Conservation (phyloP, 306 rosid genomes). For the Quillaja saponaria region DNA sequence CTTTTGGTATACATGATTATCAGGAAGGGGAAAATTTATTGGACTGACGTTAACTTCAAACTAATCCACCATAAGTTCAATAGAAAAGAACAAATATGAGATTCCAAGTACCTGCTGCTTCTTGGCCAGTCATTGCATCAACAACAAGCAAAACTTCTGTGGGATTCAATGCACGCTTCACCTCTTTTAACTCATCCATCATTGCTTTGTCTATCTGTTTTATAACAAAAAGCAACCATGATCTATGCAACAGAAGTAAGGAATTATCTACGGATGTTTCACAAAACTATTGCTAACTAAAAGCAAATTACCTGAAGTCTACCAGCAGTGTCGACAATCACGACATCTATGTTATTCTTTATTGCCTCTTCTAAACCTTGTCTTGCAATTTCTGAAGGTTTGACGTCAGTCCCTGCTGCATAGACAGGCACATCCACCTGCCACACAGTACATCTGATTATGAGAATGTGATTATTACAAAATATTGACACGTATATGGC, state of each 20-base stretch:
- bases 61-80: too few relatives aligned
- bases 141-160: conserved; percentile 94
- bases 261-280: conserved; percentile 10
- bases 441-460: conserved; percentile 49
- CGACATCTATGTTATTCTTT: conserved; percentile 83
- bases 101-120: conserved; percentile 87
- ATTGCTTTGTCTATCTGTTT: conserved; percentile 85
- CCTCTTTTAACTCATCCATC: conserved; percentile 99
- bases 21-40: too few relatives aligned
- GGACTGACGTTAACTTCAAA: too few relatives aligned
- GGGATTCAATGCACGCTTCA: conserved; percentile 72
- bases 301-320: conserved; percentile 83
- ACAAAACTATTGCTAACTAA: conserved; percentile 7
- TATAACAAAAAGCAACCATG: conserved; percentile 22
- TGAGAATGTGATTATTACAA: conserved; percentile 27
- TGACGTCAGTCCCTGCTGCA: conserved; percentile 82
- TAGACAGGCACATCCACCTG: conserved; percentile 96
- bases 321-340: conserved; percentile 96
- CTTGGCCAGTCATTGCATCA: conserved; percentile 99
- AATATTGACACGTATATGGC: conserved; percentile 6
- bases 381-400: conserved; percentile 83
- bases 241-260: conserved; percentile 18
- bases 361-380: conserved; percentile 95
- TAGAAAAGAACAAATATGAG: too few relatives aligned
- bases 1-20: too few relatives aligned